Evolutionary conservation across 2,329 filamentous ascomycete species (phyloP), one percentile per base, ranked within the genome.

Genomic region (Pestalotiopsis sp.): DNA sequence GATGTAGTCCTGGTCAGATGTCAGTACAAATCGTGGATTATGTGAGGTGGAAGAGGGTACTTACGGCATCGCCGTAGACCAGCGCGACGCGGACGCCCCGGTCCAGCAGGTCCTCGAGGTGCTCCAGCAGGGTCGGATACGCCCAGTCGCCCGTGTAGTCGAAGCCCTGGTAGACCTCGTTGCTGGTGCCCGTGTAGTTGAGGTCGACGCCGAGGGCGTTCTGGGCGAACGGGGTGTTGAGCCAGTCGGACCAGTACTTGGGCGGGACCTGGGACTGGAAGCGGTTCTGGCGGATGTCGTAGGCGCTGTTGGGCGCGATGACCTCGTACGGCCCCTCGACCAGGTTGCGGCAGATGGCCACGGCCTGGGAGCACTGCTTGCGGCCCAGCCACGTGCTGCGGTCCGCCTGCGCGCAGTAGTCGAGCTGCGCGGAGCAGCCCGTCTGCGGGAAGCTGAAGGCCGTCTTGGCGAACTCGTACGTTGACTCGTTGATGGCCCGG

Each of bases 61-160:
- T 77, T 60, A 78, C 76, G 62, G 76, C 76, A 74, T 90, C 88
- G 31, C 88, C 88, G 76, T 95, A 93, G 67, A 94, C 86, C 69
- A 96, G 81, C 5, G 91, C 91, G 17, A 96, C 87, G 12, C 89
- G 90, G 20, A 94, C 86, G 14, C 90, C 90, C 2, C 82, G 83
- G 23, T 87, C 83, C 66, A 93, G 82, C 25, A 93, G 85, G 14
- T 83, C 80, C 66, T 90, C 89, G 14, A 93, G 82, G 67, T 88
- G 83, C 70, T 84, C 79, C 45, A 91, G 81, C 73, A 90, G 86
- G 71, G 88, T 87, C 17, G 87, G 86, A 74, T 90, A 91, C 65
- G 90, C 86, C 71, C 88, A 89, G 77, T 93, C 91, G 39, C 86
- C 87, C 0, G 84, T 87, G 39, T 78, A 75, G 3, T 77, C 75